Base-by-base conservation (phyloP, 495 filamentous ascomycete genomes). In the Bryoglossum gracile region DNA sequence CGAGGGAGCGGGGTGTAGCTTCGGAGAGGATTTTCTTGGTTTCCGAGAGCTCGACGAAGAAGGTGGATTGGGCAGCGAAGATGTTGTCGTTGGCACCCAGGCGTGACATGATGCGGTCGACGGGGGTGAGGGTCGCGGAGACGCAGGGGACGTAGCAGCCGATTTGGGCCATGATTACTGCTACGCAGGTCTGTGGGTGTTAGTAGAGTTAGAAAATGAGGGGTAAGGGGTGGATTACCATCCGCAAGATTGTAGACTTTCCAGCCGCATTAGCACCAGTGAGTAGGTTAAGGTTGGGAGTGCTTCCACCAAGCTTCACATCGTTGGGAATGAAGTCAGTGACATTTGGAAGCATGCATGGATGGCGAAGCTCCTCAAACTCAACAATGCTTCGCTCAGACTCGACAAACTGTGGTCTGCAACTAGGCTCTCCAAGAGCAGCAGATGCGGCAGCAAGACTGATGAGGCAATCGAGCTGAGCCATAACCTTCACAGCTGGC, bases 81-180 rank as follows among this genome's bases (percentile, higher is more conserved):
- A 99, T 97, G 67, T 96, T 95, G 75, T 99, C 92, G 61, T 97
- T 95, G 39, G 94, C 94, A 11, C 94, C 94, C 0, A 99, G 84
- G 18, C 94, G 89, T 4, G 89, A 95, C 94, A 99, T 99, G 72
- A 99, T 97, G 35, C 92, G 86, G 63, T 99, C 94, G 23, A 91
- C 76, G 0, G 92, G 89, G 0, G 94, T 97, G 24, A 99, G 69
- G n/a, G 73, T 78, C 8, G 92, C 92, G 5, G 87, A 86, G 22
- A 72, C 67, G 55, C 84, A 87, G 17, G 92, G 92, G 3, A 99
- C 79, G 57, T 95, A 87, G 67, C 90, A 95, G 50, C 92, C 92
- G 18, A 99, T 84, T 60, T 99, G 92, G n/a, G 92, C 92, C 82
- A 99, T 89, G 60, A 99, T 96, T 41, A 95, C 90, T 2, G 92